Percentiles rank a stretch among this genome's conserved stretches.
Evolutionary conservation across 495 filamentous ascomycete genomes (phyloP).

Genomic region (Neohortaea acidophila): DNA sequence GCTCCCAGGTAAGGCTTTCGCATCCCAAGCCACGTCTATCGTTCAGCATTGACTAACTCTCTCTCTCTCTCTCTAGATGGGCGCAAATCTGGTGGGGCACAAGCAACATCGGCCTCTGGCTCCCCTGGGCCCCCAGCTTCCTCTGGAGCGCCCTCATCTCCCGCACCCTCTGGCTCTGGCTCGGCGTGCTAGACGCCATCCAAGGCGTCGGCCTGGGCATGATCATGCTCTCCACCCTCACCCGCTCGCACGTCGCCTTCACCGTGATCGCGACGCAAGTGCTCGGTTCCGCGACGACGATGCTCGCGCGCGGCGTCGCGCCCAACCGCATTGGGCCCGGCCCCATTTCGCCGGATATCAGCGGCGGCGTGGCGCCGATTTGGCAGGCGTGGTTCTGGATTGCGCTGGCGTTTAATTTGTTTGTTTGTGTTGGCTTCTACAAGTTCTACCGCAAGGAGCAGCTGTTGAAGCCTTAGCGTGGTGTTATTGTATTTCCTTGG

Average conservation of each 20-base stretch:
- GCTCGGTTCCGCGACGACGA: conserved; percentile 38
- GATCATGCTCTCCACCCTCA: conserved; percentile 47
- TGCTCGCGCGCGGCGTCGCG: conserved; percentile 41
- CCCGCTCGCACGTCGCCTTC: conserved; percentile 43
- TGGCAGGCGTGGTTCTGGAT: conserved; percentile 55
- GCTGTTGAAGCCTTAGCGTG: conserved; percentile 43
- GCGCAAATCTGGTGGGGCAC: conserved; percentile 52
- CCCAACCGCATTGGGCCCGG: conserved; percentile 45
- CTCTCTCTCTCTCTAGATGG: too few species aligned
- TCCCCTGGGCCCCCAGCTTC: conserved; percentile 41
- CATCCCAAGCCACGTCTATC: too few species aligned
- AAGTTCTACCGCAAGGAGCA: conserved; percentile 61
- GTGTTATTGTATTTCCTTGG: too few species aligned
- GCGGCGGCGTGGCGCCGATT: conserved; percentile 26
- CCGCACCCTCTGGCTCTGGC: conserved; percentile 47
- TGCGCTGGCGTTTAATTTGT: conserved; percentile 42
- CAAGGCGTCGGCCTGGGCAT: conserved; percentile 49
- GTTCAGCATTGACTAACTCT: too few species aligned
- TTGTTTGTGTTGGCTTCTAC: conserved; percentile 52
- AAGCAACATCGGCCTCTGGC: conserved; percentile 40
- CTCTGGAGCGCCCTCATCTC: conserved; percentile 36
- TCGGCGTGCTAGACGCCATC: conserved; percentile 47
- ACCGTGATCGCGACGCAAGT: conserved; percentile 42
- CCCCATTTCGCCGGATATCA: conserved; percentile 41
- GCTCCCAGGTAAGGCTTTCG: too few species aligned